These are phyloP conservation scores for Phytophthora syringae DNA, from an alignment of 352 stramenopile genomes.

Conservation along the genomic window DNA sequence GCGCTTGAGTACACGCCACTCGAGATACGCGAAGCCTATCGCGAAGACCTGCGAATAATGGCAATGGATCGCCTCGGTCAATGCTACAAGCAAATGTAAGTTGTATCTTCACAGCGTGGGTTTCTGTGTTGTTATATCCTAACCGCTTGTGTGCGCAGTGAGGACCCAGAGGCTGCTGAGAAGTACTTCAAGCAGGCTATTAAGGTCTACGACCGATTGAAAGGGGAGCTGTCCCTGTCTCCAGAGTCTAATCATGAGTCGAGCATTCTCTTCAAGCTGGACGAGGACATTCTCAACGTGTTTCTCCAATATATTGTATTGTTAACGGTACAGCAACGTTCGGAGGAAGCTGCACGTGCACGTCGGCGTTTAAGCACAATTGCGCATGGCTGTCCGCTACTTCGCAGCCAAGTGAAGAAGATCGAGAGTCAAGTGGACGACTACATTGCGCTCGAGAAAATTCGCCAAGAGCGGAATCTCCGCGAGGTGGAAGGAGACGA, in stretches of 20 bases:
- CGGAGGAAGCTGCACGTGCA: conserved; percentile 19
- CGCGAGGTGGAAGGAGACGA: conserved; percentile 9
- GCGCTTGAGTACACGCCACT: conserved; percentile 43
- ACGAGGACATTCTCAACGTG: conserved; percentile 27
- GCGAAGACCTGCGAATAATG: conserved; percentile 45
- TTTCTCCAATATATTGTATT: conserved; percentile 28
- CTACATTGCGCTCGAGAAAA: conserved; percentile 24
- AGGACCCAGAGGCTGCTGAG: conserved; percentile 15
- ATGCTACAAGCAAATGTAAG: conserved; percentile 63
- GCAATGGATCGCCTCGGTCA: conserved; percentile 69
- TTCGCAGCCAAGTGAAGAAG: conserved; percentile 16
- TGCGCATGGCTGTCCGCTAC: conserved; percentile 8
- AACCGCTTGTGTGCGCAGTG: conserved; percentile 2
- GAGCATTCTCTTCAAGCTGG: conserved; percentile 9
- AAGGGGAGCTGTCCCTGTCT: conserved; percentile 22
- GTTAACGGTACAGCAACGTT: conserved; percentile 18
- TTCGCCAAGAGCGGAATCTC: conserved; percentile 22
- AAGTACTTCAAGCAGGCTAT: conserved; percentile 33
- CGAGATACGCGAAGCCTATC: conserved; percentile 14
- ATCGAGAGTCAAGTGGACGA: conserved; percentile 31
- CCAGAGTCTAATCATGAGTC: conserved; percentile 5
- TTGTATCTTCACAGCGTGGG: background rate
- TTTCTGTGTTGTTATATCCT: background rate
- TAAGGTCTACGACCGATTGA: conserved; percentile 29
- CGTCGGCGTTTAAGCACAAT: conserved; percentile 21